phyloP scores from a whole-genome alignment of 768 basidiomycete species.

The Panaeolus papilionaceus region DNA sequence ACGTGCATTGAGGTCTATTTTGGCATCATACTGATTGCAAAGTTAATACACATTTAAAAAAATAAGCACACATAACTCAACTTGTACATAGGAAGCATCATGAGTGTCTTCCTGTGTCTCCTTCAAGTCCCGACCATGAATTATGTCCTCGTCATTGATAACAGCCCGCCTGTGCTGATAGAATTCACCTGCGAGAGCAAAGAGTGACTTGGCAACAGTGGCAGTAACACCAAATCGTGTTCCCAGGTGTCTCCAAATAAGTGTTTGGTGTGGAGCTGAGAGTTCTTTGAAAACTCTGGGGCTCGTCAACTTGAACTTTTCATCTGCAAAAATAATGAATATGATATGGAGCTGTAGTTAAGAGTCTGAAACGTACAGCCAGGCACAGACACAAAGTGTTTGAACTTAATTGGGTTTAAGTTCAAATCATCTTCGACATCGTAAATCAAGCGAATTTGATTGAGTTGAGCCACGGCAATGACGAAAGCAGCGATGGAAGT shows the following conservation, averaged over 20 bases:
- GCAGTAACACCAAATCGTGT: not conserved
- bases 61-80: conserved; percentile 17
- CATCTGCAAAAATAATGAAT: not conserved
- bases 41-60: not conserved
- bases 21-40: not conserved
- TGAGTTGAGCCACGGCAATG: not conserved
- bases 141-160: conserved; percentile 35
- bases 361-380: not conserved
- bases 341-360: not conserved
- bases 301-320: not conserved
- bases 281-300: not conserved
- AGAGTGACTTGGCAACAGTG: not conserved
- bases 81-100: conserved; percentile 39
- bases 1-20: not conserved
- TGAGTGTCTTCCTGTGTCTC: conserved; percentile 25
- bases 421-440: conserved; percentile 6
- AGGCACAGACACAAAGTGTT: not conserved
- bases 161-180: not conserved
- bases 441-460: conserved; percentile 12
- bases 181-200: not conserved
- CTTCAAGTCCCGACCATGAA: conserved; percentile 27
- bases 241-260: not conserved
- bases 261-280: not conserved
- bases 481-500: conserved; percentile 17
- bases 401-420: not conserved